phyloP scores from a whole-genome alignment of 495 filamentous ascomycete species.

The Schizothecium vesticola region DNA sequence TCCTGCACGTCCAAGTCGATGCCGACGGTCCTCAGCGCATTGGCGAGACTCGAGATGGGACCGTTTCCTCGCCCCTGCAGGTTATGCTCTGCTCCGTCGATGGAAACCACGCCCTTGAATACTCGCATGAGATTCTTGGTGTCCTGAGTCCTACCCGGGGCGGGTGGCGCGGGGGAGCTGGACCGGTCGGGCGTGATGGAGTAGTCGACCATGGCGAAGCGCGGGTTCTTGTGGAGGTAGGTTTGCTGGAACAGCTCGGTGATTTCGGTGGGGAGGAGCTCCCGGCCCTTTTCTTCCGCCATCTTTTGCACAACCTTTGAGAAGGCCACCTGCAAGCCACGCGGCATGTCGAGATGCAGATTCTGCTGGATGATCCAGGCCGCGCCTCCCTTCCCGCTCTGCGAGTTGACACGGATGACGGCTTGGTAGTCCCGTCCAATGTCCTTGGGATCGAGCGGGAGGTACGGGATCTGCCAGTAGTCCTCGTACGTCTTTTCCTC shows the following conservation, averaged over 20 bases:
- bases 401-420: slow-evolving; percentile 95
- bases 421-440: slow-evolving; percentile 96
- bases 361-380: slow-evolving; percentile 90
- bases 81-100: slow-evolving; percentile 73
- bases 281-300: slow-evolving; percentile 69
- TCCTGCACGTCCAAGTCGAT: slow-evolving; percentile 88
- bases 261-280: slow-evolving; percentile 80
- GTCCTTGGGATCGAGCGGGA: slow-evolving; percentile 88
- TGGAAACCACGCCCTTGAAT: slow-evolving; percentile 82
- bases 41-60: slow-evolving; percentile 80
- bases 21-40: slow-evolving; percentile 73
- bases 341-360: slow-evolving; percentile 87
- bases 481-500: slow-evolving; percentile 54
- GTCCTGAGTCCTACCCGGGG: slow-evolving; percentile 62
- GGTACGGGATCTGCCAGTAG: slow-evolving; percentile 72
- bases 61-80: slow-evolving; percentile 82
- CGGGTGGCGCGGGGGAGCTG: slow-evolving; percentile 64
- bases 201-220: slow-evolving; percentile 89
- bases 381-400: slow-evolving; percentile 90
- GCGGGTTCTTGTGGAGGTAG: slow-evolving; percentile 76
- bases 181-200: slow-evolving; percentile 83
- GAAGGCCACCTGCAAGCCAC: slow-evolving; percentile 89
- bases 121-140: slow-evolving; percentile 72
- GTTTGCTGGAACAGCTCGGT: slow-evolving; percentile 77
- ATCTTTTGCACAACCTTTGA: slow-evolving; percentile 76